A percentile compares a stretch with the other conserved stretches of the same genome.
Evolutionary conservation across 1,139 yeast genomes (phyloP).

Genomic region (Geotrichum aggregatum): DNA sequence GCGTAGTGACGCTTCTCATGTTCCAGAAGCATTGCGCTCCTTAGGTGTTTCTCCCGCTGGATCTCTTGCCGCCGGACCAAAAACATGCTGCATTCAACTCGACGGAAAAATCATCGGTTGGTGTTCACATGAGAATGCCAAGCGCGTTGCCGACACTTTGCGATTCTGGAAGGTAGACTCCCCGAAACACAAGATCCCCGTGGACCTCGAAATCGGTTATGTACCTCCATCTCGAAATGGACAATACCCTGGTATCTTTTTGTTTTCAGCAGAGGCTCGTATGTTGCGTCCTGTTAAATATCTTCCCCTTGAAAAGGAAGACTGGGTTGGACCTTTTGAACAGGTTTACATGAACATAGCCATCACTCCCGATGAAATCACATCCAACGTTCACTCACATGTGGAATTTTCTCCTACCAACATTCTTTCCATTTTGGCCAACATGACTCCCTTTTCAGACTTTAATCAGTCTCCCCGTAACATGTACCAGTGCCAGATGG

Average conservation of each 20-base stretch:
- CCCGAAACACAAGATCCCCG: conserved; percentile 58
- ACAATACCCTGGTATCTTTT: conserved; percentile 91
- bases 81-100: conserved; percentile 80
- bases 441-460: conserved; percentile 95
- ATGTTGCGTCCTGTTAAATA: conserved; percentile 95
- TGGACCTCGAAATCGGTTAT: conserved; percentile 85
- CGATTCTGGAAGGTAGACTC: conserved; percentile 93
- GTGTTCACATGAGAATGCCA: conserved; percentile 87
- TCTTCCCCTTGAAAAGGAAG: conserved; percentile 75
- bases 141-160: conserved; percentile 79
- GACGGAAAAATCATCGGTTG: conserved; percentile 94
- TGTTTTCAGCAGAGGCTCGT: conserved; percentile 89
- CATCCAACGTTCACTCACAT: conserved; percentile 75
- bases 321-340: conserved; percentile 93
- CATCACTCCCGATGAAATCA: conserved; percentile 88
- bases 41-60: conserved; percentile 78
- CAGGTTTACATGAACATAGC: conserved; percentile 97
- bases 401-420: conserved; percentile 95
- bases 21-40: conserved; percentile 62
- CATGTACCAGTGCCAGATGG: conserved; percentile 99
- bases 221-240: conserved; percentile 95
- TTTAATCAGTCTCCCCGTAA: conserved; percentile 99
- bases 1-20: conserved; percentile 66
- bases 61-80: conserved; percentile 79
- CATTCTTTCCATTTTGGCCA: conserved; percentile 87